Percentiles rank a stretch among this genome's conserved stretches.
phyloP scores from a whole-genome alignment of 148 eudicot genomes.

The Heliosperma pusillum region DNA sequence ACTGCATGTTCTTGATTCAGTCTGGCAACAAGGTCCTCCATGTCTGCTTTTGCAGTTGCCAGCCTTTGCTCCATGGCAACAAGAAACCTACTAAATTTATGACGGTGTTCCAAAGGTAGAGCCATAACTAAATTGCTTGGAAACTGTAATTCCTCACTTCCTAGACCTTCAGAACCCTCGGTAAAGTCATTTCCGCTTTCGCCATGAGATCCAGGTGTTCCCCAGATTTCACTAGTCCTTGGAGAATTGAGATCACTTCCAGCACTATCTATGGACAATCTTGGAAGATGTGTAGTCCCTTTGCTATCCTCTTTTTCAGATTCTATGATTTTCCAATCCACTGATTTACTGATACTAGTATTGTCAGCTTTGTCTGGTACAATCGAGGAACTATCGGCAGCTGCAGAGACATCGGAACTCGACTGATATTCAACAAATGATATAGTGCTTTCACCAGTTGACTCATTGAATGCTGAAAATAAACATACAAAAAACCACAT shows the following conservation, averaged over 20 bases:
- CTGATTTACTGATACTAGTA: conserved; percentile 49
- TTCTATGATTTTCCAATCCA: conserved; percentile 36
- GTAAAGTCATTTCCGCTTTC: conserved; percentile 37
- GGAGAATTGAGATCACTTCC: conserved; percentile 52
- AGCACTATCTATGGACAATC: conserved; percentile 49
- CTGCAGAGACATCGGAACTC: conserved; percentile 39
- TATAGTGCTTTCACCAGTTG: conserved; percentile 28
- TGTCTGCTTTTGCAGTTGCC: conserved; percentile 74
- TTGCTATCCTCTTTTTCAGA: conserved; percentile 35
- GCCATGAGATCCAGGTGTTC: conserved; percentile 30
- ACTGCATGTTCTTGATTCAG: conserved; percentile 86
- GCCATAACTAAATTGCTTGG: conserved; percentile 49
- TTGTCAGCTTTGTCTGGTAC: conserved; percentile 59
- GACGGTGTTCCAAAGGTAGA: conserved; percentile 70
- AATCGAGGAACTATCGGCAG: conserved; percentile 47
- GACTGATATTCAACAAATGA: conserved; percentile 36
- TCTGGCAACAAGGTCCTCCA: conserved; percentile 88
- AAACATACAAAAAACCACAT: conserved; percentile 19
- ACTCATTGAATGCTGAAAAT: conserved; percentile 67
- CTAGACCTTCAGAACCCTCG: conserved; percentile 37
- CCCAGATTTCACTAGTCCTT: conserved; percentile 39
- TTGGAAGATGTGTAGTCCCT: conserved; percentile 26
- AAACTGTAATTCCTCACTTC: conserved; percentile 35
- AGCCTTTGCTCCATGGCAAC: conserved; percentile 60
- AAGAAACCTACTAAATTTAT: conserved; percentile 67